Conservation (phyloP, 345 rosid genomes). For the Euphorbia tirucalli region DNA sequence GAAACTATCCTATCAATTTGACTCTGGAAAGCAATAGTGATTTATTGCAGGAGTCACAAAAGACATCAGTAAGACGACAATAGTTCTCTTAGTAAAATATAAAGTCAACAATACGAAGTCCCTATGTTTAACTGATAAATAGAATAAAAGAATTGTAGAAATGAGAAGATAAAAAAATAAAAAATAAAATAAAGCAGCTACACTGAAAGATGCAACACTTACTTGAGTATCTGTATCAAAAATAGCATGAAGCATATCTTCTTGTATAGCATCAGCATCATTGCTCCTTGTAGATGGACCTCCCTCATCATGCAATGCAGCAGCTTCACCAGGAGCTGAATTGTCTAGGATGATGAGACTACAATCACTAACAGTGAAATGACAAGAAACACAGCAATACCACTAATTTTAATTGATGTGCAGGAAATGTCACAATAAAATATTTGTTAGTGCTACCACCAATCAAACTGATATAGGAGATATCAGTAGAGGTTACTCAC, state of each 20-base stretch:
- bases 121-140: neutral
- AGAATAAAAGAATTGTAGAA: neutral
- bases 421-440: neutral
- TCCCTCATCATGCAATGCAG: slow-evolving; percentile 32
- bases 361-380: neutral
- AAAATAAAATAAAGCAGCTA: neutral
- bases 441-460: neutral
- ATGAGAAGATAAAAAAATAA: neutral
- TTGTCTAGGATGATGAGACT: slow-evolving; percentile 14
- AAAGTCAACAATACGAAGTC: neutral
- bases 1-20: neutral
- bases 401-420: neutral
- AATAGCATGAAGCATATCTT: slow-evolving; percentile 55
- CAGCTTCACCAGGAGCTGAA: slow-evolving; percentile 35
- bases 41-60: neutral
- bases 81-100: neutral
- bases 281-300: slow-evolving; percentile 27
- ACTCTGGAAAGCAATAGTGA: neutral
- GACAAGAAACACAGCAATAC: neutral
- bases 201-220: slow-evolving; percentile 16
- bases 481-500: neutral
- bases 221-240: slow-evolving; percentile 48
- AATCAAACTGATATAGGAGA: neutral
- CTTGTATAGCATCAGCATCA: slow-evolving; percentile 35
- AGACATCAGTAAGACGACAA: neutral